These are phyloP conservation scores for Aspergillus novofumigatus DNA, from an alignment of 2,329 filamentous ascomycete genomes.

Conservation along the genomic window DNA sequence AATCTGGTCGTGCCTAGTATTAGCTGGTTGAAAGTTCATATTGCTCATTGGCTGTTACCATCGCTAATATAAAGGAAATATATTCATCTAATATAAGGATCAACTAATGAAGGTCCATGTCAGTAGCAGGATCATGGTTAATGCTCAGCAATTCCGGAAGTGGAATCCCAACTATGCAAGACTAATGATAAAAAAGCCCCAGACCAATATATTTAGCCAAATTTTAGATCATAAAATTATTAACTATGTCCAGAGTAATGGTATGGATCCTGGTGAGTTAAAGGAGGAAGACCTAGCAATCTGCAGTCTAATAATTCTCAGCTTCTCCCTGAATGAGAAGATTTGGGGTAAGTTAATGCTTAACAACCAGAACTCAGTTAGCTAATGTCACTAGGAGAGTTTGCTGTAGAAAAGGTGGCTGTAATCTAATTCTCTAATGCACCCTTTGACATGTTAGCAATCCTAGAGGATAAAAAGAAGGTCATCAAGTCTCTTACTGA, in stretches of 20 bases:
- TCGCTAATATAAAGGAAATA: not conserved
- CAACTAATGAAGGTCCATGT: not conserved
- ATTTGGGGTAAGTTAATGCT: not conserved
- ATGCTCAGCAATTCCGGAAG: not conserved
- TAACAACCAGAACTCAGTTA: not conserved
- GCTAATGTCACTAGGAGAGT: not conserved
- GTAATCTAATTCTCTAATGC: not conserved
- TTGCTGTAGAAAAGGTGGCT: not conserved
- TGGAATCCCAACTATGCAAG: not conserved
- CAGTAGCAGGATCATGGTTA: not conserved
- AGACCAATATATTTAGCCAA: not conserved
- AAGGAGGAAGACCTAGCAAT: not conserved
- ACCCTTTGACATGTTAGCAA: not conserved
- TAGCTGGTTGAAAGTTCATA: not conserved
- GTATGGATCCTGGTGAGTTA: not conserved
- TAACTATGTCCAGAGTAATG: not conserved
- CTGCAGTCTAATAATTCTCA: not conserved
- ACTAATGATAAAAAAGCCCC: not conserved
- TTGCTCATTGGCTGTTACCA: not conserved
- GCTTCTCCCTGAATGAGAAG: not conserved
- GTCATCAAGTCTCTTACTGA: not conserved
- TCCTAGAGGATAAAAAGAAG: not conserved
- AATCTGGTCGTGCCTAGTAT: slow-evolving; percentile 1
- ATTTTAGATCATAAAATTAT: not conserved
- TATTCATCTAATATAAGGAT: not conserved